Base-by-base conservation (phyloP, 2,329 filamentous ascomycete genomes). In the Boeremia lycopersici region DNA sequence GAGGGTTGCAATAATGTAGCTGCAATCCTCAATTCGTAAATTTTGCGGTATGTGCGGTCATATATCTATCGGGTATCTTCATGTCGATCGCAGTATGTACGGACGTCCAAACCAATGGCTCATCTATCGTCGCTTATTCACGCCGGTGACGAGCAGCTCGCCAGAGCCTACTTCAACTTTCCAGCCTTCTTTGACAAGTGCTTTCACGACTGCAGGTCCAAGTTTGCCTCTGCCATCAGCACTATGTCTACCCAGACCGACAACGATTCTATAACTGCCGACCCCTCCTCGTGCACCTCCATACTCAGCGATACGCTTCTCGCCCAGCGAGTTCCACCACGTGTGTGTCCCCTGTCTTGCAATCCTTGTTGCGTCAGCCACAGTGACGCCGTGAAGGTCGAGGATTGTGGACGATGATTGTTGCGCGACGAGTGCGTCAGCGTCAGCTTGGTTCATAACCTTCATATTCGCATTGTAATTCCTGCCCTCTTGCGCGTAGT, bases 371-470 rank as follows among this genome's bases (percentile, higher is more conserved):
- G 89, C 93, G 71, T 96, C 90, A 43, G 86, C 80, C 1, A 97
- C 92, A 39, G 82, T 86, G 5, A 96, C 86, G 6, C 91, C 91
- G 72, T 98, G 93, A 25, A 98, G 78, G 73, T 98, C 93, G 7
- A 96, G 79, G 17, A 81, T 78, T 1, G 75, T 79, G 0, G 81
- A 82, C 45, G 89, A 91, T 45, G 90, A 93, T 68, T 92, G 88
- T 9, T 77, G 70, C 10, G 86, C 81, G 1, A 93, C 93, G 3
- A 88, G 80, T 0, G 83, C 75, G 65, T 95, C 89, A 1, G 91
- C 90, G 1, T 86, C 86, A 0, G 80, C 79, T n/a, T 86, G 86
- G 15, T 80, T 79, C n/a, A 86, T 82, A 15, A 78, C 77, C 57
- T 84, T 82, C 2, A 86, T 83, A 38, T 79, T 78, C 11, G 79